Evolutionary conservation across 1,284 basidiomycete genomes (phyloP).

Genomic region (Tilletiaria anomala): DNA sequence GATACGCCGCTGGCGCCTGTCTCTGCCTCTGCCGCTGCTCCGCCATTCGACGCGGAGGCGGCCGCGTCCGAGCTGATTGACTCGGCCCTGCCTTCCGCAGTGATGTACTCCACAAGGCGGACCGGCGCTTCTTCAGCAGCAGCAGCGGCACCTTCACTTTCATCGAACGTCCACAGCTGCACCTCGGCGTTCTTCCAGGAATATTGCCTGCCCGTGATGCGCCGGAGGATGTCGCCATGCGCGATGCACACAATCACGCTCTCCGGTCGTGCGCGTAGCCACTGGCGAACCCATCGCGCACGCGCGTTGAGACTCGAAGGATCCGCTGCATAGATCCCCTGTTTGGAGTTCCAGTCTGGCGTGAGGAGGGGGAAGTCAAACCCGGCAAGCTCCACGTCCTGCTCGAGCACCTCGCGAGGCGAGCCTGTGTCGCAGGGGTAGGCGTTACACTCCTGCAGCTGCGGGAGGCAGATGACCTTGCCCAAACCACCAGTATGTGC

Average conservation of each 20-base stretch:
- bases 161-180: slow-evolving; percentile 26
- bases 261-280: slow-evolving; percentile 30
- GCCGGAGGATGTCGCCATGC: slow-evolving; percentile 36
- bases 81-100: slow-evolving; percentile 22
- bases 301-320: slow-evolving; percentile 15
- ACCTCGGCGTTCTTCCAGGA: slow-evolving; percentile 38
- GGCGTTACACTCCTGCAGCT: slow-evolving; percentile 35
- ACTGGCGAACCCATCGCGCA: slow-evolving; percentile 36
- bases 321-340: slow-evolving; percentile 22
- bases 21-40: neutral
- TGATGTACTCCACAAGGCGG: slow-evolving; percentile 14
- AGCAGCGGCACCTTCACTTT: slow-evolving; percentile 8
- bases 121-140: slow-evolving; percentile 21
- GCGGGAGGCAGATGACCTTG: slow-evolving; percentile 27
- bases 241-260: slow-evolving; percentile 34
- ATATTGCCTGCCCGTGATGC: slow-evolving; percentile 14
- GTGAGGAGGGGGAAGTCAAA: slow-evolving; percentile 33
- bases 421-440: slow-evolving; percentile 38
- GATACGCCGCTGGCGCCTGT: neutral
- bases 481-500: slow-evolving; percentile 24
- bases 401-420: slow-evolving; percentile 20
- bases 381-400: slow-evolving; percentile 22
- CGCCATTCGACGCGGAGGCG: neutral
- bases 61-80: slow-evolving; percentile 23
- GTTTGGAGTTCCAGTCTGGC: slow-evolving; percentile 36